These are phyloP conservation scores for Glebionis coronaria DNA, from an alignment of 129 eudicot genomes.

Conservation along the genomic window DNA sequence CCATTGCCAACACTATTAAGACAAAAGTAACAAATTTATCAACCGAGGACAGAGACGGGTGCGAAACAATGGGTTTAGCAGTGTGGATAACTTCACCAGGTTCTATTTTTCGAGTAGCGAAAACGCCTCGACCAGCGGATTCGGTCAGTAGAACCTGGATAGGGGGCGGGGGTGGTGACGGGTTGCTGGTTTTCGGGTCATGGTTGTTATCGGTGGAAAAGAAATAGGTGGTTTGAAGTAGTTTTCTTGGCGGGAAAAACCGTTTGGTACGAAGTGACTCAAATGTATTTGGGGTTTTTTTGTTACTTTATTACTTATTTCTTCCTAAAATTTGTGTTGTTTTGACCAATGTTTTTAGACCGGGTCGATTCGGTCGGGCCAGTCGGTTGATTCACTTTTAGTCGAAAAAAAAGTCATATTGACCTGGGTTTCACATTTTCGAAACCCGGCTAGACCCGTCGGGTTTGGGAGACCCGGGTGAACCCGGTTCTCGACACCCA, in stretches of 20 bases:
- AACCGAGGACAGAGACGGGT: constrained; percentile 57
- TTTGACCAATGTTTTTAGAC: no score
- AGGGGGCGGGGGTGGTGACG: constrained; percentile 80
- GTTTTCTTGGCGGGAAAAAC: constrained; percentile 14
- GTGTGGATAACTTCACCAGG: constrained; percentile 85
- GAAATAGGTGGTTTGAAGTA: constrained; percentile 20
- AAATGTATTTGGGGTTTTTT: no score
- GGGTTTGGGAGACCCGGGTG: no score
- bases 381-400: no score
- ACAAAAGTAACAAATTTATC: constrained; percentile 62
- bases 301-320: no score
- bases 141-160: constrained; percentile 67
- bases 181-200: constrained; percentile 27
- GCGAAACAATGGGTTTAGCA: constrained; percentile 64
- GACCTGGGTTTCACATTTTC: no score
- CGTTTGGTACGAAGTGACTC: constrained; percentile 29
- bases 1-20: constrained; percentile 34
- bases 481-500: no score
- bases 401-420: no score
- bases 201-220: constrained; percentile 27
- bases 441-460: no score
- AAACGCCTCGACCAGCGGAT: constrained; percentile 84
- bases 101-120: constrained; percentile 72
- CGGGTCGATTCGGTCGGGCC: no score
- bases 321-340: no score